Evolutionary conservation across 208 protist genomes (phyloP), one percentile per base, ranked within the genome.

Genomic region (Trypanosoma mega): DNA sequence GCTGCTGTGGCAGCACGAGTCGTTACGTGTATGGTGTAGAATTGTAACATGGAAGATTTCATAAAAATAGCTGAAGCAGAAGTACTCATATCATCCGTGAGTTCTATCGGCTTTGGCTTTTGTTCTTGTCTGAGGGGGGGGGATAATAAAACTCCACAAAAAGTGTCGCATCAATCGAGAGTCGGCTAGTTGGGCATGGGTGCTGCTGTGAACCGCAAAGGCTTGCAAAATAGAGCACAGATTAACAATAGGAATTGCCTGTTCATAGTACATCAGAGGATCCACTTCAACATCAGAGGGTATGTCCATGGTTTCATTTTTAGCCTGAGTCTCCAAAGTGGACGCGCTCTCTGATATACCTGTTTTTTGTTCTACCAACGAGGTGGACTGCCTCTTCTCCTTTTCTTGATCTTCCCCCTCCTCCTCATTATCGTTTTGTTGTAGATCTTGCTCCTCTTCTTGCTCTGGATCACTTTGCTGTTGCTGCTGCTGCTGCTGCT

Each of bases 201-300:
- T 88, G 4, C 69, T 72, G 37, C 85, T 76, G 39, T 92, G 88
- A 33, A 94, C 85, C 48, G 80, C 87, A 66, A 95, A 85, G 30
- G 82, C 88, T 69, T 95, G 82, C 21, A 92, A 70, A 37, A 95
- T 55, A 27, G 74, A 60, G 57, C 65, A 63, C 24, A 72, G 29
- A 31, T 57, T 56, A 24, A 58, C 30, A 33, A 72, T 64, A 29
- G 65, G 48, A 21, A 72, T 44, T 1, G 83, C 63, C 30, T 68
- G 39, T 36, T 68, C 68, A 34, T 74, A 66, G 33, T 68, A 68
- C n/a, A 52, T 41, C 12, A 53, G 2, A 24, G 47, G 34, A 34
- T 74, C 61, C 8, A 46, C 51, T 20, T n/a, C n/a, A n/a, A n/a
- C n/a, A n/a, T n/a, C 45, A 12, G 21, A 14, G 23, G 26, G 21